phyloP scores from a whole-genome alignment of 2,329 filamentous ascomycete genomes.

The Periconia sp. region DNA sequence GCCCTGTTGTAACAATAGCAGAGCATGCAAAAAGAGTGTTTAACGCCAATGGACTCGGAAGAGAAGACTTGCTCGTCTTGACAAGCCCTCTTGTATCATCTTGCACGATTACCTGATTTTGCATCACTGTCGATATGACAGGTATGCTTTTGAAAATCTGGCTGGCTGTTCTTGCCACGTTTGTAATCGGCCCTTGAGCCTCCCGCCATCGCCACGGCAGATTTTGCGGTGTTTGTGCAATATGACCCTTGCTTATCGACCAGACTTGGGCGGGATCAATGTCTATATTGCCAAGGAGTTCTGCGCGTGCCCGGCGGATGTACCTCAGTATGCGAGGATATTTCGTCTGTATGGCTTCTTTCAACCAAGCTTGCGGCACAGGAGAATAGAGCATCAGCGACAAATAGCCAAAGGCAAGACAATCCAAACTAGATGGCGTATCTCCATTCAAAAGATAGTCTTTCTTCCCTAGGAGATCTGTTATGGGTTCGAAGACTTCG shows the following conservation, averaged over 20 bases:
- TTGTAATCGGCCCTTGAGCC: constrained; percentile 10
- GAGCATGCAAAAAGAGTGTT: constrained; percentile 26
- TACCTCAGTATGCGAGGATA: constrained; percentile 44
- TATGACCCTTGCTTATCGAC: constrained; percentile 21
- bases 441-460: constrained; percentile 57
- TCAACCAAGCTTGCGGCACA: constrained; percentile 64
- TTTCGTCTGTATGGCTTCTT: constrained; percentile 57
- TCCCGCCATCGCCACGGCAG: constrained; percentile 30
- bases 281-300: constrained; percentile 26
- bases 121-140: constrained; percentile 21
- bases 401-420: constrained; percentile 78
- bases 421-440: constrained; percentile 70
- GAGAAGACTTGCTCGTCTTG: constrained; percentile 19
- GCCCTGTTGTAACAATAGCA: constrained; percentile 21
- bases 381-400: constrained; percentile 68
- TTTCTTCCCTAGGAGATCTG: constrained; percentile 61
- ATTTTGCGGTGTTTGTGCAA: constrained; percentile 2
- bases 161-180: constrained; percentile 12
- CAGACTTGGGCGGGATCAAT: constrained; percentile 28
- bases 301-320: constrained; percentile 36
- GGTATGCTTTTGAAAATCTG: constrained; percentile 28
- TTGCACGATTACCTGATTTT: constrained; percentile 10
- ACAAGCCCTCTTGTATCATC: constrained; percentile 8
- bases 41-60: constrained; percentile 31
- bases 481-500: constrained; percentile 69